A percentile compares a stretch with the other conserved stretches of the same genome.
These are phyloP conservation scores for Pinus taeda DNA, from an alignment of 75 land plant species.

Conservation along the genomic window DNA sequence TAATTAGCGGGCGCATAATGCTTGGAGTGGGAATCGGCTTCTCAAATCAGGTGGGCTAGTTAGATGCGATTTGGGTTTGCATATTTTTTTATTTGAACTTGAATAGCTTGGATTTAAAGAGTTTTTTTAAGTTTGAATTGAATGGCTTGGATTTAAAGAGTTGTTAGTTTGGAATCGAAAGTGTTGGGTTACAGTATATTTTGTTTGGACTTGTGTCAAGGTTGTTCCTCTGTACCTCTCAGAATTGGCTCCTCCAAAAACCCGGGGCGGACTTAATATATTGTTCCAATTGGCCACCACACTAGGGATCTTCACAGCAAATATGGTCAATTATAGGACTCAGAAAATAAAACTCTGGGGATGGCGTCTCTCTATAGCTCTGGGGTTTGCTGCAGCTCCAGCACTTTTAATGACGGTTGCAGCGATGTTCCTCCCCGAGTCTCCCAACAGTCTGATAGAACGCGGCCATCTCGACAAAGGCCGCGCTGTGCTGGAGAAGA, in stretches of 20 bases:
- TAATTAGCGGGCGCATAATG: constrained; percentile 73
- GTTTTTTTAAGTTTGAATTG: too few species aligned
- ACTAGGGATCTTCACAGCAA: constrained; percentile 72
- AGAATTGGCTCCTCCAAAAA: constrained; percentile 76
- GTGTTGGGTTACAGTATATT: background rate
- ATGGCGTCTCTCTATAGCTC: constrained; percentile 63
- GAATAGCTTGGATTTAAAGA: too few species aligned
- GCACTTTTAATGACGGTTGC: constrained; percentile 67
- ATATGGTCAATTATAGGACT: constrained; percentile 11
- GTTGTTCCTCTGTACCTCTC: constrained; percentile 83
- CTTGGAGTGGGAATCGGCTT: constrained; percentile 89
- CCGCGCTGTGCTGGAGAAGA: constrained; percentile 1
- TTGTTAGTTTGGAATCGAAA: background rate
- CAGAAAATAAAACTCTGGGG: constrained; percentile 61
- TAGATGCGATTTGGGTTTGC: too few species aligned
- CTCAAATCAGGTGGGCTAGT: constrained; percentile 65
- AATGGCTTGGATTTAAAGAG: background rate
- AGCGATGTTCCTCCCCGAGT: constrained; percentile 65
- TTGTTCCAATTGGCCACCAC: constrained; percentile 84
- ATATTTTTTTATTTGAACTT: too few species aligned
- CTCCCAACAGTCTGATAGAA: constrained; percentile 73
- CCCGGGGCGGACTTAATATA: constrained; percentile 74
- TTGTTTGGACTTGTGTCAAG: constrained; percentile 22
- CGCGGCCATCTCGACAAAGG: constrained; percentile 45
- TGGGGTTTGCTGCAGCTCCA: constrained; percentile 71